Conservation (phyloP, 2,329 filamentous ascomycete genomes). For the Aspergillus puulaauensis region DNA sequence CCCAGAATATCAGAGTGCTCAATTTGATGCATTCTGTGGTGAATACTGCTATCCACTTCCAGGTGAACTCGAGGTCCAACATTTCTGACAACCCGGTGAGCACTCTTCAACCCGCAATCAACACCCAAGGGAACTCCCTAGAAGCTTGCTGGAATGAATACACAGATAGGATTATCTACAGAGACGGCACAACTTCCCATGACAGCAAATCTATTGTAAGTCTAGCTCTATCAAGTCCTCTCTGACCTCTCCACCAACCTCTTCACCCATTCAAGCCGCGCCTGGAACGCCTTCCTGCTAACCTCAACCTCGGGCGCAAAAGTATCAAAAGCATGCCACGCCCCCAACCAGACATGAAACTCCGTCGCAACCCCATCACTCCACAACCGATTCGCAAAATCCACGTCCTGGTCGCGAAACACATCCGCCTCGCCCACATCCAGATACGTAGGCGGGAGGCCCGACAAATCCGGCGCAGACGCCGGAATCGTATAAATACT, state of each 20-base stretch:
- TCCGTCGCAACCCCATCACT: conserved; percentile 5
- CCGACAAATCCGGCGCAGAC: not conserved
- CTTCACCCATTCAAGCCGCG: not conserved
- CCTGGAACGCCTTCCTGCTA: not conserved
- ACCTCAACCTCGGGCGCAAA: conserved; percentile 11
- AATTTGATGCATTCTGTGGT: too few species aligned
- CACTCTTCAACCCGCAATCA: too few species aligned
- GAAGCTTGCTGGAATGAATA: too few species aligned
- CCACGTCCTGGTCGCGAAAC: conserved; percentile 13
- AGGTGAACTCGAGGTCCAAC: too few species aligned
- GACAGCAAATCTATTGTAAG: too few species aligned
- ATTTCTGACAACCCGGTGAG: too few species aligned
- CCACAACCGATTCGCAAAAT: conserved; percentile 11
- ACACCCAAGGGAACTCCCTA: too few species aligned
- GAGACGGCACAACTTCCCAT: too few species aligned
- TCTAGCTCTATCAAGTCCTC: too few species aligned
- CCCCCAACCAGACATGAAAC: conserved; percentile 17
- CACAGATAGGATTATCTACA: too few species aligned
- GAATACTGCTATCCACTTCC: too few species aligned
- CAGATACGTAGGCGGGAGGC: conserved; percentile 9
- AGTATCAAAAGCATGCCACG: conserved; percentile 17
- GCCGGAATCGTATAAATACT: conserved; percentile 12
- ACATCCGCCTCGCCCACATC: conserved; percentile 16
- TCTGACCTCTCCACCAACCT: not conserved
- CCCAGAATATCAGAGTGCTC: too few species aligned